Conservation (phyloP, 2,329 filamentous ascomycete genomes). For the Exophiala aquamarina region DNA sequence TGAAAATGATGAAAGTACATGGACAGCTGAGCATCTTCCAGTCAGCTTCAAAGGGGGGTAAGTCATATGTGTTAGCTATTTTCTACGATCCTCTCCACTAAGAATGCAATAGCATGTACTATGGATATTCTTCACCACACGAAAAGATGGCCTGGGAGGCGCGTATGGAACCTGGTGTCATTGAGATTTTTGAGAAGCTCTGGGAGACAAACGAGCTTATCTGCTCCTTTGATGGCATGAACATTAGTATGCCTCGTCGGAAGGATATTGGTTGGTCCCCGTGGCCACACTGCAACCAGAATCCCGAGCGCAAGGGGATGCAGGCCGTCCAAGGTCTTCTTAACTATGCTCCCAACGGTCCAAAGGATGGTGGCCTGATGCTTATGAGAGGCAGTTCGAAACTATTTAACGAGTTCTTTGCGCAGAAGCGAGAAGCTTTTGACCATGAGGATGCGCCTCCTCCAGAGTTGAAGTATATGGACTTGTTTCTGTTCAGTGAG, state of each 20-base stretch:
- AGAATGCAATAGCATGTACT: constrained; percentile 37
- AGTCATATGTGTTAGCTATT: neutral
- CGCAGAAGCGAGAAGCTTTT: constrained; percentile 33
- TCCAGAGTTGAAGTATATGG: constrained; percentile 36
- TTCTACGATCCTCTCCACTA: too few species aligned
- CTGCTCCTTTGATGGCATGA: constrained; percentile 36
- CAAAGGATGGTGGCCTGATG: constrained; percentile 48
- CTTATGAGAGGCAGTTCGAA: constrained; percentile 45
- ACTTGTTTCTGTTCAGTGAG: constrained; percentile 46
- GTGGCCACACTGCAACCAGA: constrained; percentile 49
- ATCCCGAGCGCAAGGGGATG: constrained; percentile 39
- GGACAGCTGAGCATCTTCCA: constrained; percentile 46
- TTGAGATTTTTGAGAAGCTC: constrained; percentile 43
- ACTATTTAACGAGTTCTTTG: constrained; percentile 48
- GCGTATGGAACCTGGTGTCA: constrained; percentile 40
- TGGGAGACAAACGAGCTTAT: constrained; percentile 36
- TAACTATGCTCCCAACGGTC: constrained; percentile 46
- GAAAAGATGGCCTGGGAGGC: constrained; percentile 49
- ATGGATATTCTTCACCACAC: constrained; percentile 39
- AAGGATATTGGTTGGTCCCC: constrained; percentile 40
- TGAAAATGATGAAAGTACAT: constrained; percentile 40
- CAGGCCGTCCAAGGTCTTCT: constrained; percentile 43
- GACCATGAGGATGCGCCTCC: constrained; percentile 34
- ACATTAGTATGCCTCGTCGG: constrained; percentile 44
- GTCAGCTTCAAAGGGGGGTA: constrained; percentile 43